These are phyloP conservation scores for Scheffersomyces parashehatae DNA, from an alignment of 1,139 yeast species.

Conservation along the genomic window DNA sequence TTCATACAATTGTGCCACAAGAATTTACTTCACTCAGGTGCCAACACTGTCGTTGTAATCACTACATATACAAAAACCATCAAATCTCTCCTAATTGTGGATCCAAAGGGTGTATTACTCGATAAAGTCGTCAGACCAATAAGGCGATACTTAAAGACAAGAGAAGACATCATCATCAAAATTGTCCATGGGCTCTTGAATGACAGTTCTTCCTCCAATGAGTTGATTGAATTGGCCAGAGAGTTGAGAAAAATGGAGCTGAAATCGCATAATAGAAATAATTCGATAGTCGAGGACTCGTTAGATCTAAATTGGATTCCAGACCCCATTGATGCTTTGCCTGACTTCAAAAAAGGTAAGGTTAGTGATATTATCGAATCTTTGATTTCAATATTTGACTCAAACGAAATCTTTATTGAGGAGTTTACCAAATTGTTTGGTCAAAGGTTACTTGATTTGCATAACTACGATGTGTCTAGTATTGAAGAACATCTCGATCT, in stretches of 20 bases:
- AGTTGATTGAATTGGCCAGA: slow-evolving; percentile 50
- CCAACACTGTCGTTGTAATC: slow-evolving; percentile 75
- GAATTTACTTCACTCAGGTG: slow-evolving; percentile 75
- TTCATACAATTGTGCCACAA: slow-evolving; percentile 54
- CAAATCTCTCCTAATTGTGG: slow-evolving; percentile 71
- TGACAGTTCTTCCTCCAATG: slow-evolving; percentile 37
- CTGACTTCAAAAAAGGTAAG: slow-evolving; percentile 72
- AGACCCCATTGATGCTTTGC: slow-evolving; percentile 90
- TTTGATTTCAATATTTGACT: slow-evolving; percentile 73
- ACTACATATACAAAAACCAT: slow-evolving; percentile 71
- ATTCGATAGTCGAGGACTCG: slow-evolving; percentile 31
- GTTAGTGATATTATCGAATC: slow-evolving; percentile 72
- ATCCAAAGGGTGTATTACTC: slow-evolving; percentile 81
- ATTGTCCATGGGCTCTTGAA: slow-evolving; percentile 73
- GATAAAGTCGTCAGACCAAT: slow-evolving; percentile 80
- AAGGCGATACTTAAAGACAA: slow-evolving; percentile 59
- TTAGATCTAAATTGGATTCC: slow-evolving; percentile 73
- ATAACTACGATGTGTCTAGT: slow-evolving; percentile 46
- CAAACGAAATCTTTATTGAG: slow-evolving; percentile 68
- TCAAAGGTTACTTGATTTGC: slow-evolving; percentile 51
- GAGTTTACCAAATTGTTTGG: slow-evolving; percentile 74
- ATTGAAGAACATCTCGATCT: slow-evolving; percentile 47
- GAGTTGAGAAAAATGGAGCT: slow-evolving; percentile 39
- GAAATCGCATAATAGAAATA: slow-evolving; percentile 1
- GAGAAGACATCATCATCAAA: slow-evolving; percentile 71